Percentiles rank a stretch among this genome's conserved stretches.
phyloP scores from a whole-genome alignment of 2,329 filamentous ascomycete genomes.

The Ampelomyces quisqualis region DNA sequence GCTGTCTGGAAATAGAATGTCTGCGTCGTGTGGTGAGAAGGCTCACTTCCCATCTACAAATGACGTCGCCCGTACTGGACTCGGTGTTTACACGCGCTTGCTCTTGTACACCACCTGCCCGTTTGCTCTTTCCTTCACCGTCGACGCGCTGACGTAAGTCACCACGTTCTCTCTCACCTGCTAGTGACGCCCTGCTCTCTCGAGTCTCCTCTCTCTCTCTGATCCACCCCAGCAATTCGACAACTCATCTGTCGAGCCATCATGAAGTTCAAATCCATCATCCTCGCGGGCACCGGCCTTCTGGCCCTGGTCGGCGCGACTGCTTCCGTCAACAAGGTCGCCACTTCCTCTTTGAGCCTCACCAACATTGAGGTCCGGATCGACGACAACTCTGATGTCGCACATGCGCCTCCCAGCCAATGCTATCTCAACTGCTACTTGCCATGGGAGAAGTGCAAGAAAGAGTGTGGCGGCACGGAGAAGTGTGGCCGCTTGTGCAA shows the following conservation, averaged over 20 bases:
- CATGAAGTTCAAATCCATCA: constrained; percentile 1
- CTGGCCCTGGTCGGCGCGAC: neutral
- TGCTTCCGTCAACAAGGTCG: neutral
- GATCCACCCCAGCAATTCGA: neutral
- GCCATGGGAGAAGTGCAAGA: neutral
- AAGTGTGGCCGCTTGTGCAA: neutral
- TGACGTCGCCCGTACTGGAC: no score
- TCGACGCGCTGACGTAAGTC: neutral
- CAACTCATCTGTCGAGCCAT: neutral
- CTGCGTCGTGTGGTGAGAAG: no score
- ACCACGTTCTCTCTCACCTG: neutral
- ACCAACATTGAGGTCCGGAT: neutral
- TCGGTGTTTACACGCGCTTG: no score
- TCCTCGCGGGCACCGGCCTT: neutral
- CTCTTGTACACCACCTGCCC: no score
- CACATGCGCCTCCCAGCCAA: neutral
- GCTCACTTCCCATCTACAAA: no score
- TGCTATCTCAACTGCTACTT: neutral
- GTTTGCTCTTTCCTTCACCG: neutral
- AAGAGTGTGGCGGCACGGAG: neutral
- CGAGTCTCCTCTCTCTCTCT: neutral
- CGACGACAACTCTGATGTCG: neutral
- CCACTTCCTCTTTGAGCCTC: neutral
- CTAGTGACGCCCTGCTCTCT: no score
- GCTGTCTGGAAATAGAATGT: no score